Evolutionary conservation across 257 asterid species (phyloP), one percentile per base, ranked within the genome.

Genomic region (Nicotiana noctiflora): DNA sequence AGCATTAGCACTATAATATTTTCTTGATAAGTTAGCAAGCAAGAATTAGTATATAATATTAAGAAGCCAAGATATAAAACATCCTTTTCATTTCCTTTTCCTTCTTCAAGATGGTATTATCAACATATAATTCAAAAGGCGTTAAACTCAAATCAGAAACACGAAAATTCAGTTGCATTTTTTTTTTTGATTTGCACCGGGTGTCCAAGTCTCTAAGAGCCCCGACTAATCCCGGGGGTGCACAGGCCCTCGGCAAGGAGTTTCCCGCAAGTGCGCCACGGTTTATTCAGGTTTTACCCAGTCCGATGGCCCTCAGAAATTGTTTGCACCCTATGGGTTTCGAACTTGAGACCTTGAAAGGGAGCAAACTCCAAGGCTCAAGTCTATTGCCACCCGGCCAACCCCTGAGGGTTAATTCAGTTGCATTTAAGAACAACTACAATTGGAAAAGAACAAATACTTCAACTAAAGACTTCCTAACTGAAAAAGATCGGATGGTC

Each of bases 1-100:
- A 75, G 56, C 61, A 49, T 74, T 74, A 74, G 61, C 60, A 74
- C 8, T 74, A 60, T 18, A 64, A 80, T 57, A 61, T 63, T 37
- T 65, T 37, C 66, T 17, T n/a, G 29, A 51, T 60, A 81, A 25
- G 68, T 49, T 34, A 34, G 52, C 32, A 6, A 52, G 10, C 44
- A 76, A 62, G 31, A 49, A 44, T 70, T 44, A 68, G 37, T 21
- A 37, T 25, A 74, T 19, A 44, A 49, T 72, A 13, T 49, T 44
- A 46, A 29, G 78, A 72, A 72, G 15, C 44, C 79, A 74, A 49
- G 40, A 49, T 6, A 74, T 2, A 62, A 8, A 74, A 49, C 15
- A 23, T 44, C 23, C 21, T 72, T 72, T 70, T 8, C 40, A 40
- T 8, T 49, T 49, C 61, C 79, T 7, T n/a, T 74, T 49, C 23